phyloP scores from a whole-genome alignment of 371 early-diverging fungal species.

The Mortierella sp. region DNA sequence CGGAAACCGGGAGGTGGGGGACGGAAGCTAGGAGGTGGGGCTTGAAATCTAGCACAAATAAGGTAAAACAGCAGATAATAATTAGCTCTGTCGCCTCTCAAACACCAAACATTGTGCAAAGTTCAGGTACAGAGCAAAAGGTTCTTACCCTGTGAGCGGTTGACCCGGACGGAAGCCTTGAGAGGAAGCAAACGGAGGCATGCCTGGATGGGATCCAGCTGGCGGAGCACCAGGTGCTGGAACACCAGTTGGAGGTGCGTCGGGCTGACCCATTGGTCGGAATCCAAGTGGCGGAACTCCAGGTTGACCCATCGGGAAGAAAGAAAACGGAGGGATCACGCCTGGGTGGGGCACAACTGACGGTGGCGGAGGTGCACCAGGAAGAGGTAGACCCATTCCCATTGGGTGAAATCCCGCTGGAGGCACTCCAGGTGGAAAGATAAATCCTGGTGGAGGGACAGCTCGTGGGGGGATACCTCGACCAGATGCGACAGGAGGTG shows the following conservation, averaged over 20 bases:
- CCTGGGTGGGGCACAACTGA: slow-evolving; percentile 72
- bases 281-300: slow-evolving; percentile 54
- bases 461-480: slow-evolving; percentile 69
- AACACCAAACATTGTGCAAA: slow-evolving; percentile 3
- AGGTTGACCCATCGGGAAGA: slow-evolving; percentile 46
- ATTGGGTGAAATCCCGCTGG: slow-evolving; percentile 64
- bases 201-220: slow-evolving; percentile 55
- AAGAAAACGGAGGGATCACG: slow-evolving; percentile 65
- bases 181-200: slow-evolving; percentile 43
- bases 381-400: neutral
- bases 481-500: slow-evolving; percentile 83
- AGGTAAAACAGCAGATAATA: neutral
- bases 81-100: neutral
- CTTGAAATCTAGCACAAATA: slow-evolving; percentile 51
- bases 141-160: slow-evolving; percentile 50
- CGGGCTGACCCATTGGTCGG: slow-evolving; percentile 29
- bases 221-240: neutral
- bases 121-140: neutral
- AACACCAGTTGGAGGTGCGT: slow-evolving; percentile 61
- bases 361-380: slow-evolving; percentile 63
- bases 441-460: slow-evolving; percentile 38
- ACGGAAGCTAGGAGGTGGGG: slow-evolving; percentile 71
- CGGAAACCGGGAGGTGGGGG: slow-evolving; percentile 61
- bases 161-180: slow-evolving; percentile 55
- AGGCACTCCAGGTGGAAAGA: slow-evolving; percentile 61